Evolutionary conservation across 345 rosid genomes (phyloP).

Genomic region (Rhodomyrtus tomentosa): DNA sequence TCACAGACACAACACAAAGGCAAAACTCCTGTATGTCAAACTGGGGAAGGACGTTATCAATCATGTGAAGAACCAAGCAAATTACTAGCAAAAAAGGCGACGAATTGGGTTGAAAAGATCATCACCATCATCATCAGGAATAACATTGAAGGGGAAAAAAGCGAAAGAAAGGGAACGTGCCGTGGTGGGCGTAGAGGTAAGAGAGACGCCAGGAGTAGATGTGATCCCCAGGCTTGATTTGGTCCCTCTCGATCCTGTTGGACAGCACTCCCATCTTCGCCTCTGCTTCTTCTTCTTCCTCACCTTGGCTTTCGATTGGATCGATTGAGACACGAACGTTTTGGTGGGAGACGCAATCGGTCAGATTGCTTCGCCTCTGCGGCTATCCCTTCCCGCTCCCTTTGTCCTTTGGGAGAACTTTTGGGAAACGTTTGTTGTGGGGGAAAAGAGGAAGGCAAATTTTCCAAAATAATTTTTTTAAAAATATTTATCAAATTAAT

Average conservation of each 20-base stretch:
- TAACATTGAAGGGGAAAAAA: not conserved
- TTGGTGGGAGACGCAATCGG: not conserved
- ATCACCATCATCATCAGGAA: not conserved
- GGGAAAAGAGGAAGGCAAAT: not conserved
- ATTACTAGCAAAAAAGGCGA: not conserved
- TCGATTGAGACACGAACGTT: not conserved
- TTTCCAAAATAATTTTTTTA: no score
- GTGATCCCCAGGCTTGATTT: constrained; percentile 62
- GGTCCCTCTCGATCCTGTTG: constrained; percentile 37
- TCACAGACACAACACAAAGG: not conserved
- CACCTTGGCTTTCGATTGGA: not conserved
- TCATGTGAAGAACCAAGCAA: not conserved
- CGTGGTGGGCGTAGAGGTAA: constrained; percentile 71
- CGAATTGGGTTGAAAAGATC: not conserved
- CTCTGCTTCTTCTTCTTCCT: not conserved
- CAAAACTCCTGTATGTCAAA: not conserved
- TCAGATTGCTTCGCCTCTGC: not conserved
- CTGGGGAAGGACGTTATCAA: not conserved
- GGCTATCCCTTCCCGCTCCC: not conserved
- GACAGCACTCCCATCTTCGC: constrained; percentile 46
- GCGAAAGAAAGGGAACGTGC: constrained; percentile 15
- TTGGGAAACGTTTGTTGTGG: not conserved
- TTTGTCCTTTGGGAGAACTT: not conserved
- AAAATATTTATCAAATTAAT: no score
- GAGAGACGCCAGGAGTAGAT: constrained; percentile 73